These are phyloP conservation scores for Sedum album DNA, from an alignment of 164 flowering plant genomes.

Conservation along the genomic window DNA sequence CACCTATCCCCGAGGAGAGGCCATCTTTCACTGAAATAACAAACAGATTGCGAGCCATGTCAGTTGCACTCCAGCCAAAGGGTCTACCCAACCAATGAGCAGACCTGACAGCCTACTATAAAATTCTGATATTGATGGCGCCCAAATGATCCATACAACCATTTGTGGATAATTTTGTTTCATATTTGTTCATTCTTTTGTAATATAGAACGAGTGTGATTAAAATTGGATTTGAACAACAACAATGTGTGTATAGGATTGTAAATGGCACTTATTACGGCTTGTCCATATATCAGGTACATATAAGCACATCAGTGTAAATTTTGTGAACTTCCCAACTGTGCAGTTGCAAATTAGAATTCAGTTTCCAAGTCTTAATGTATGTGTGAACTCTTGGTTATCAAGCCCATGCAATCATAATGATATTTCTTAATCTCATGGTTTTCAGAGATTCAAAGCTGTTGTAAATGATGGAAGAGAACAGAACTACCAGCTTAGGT, in stretches of 20 bases:
- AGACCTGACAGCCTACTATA: neutral
- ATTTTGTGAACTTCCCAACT: neutral
- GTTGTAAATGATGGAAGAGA: too few species aligned
- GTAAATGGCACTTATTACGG: neutral
- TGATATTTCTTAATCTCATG: too few species aligned
- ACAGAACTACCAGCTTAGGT: too few species aligned
- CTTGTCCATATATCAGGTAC: neutral
- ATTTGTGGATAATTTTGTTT: constrained; percentile 6
- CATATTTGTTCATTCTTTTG: constrained; percentile 22
- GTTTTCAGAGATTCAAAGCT: too few species aligned
- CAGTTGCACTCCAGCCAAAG: constrained; percentile 31
- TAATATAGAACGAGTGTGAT: constrained; percentile 9
- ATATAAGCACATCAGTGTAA: neutral
- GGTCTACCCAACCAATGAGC: constrained; percentile 18
- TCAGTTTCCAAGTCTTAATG: too few species aligned
- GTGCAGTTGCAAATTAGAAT: neutral
- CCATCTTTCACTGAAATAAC: constrained; percentile 82
- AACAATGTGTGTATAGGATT: constrained; percentile 1
- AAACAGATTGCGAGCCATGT: constrained; percentile 46
- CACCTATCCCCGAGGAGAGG: constrained; percentile 54
- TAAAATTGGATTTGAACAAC: neutral
- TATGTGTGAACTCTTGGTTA: too few species aligned
- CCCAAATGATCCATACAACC: neutral
- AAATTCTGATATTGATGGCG: neutral
- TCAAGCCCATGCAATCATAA: too few species aligned